phyloP scores from a whole-genome alignment of 495 filamentous ascomycete species.

The Hyaloscypha finlandica region DNA sequence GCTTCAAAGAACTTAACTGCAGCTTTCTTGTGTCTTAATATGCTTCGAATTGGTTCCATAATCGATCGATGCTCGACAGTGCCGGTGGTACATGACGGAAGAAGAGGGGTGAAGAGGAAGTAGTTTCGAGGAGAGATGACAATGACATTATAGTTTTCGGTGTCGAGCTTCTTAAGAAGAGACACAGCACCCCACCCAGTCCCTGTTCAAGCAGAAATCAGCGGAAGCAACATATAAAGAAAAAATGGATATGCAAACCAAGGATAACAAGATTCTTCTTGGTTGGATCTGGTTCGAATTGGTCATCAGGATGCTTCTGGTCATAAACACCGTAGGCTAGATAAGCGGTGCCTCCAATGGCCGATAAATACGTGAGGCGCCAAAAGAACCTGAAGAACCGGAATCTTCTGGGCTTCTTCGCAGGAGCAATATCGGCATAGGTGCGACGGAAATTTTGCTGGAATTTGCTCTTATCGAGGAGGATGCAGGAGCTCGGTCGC shows the following conservation, averaged over 20 bases:
- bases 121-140: conserved; percentile 97
- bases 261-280: conserved; percentile 99
- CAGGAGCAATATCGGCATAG: conserved; percentile 33
- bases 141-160: conserved; percentile 97
- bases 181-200: conserved; percentile 97
- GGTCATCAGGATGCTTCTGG: conserved; percentile 78
- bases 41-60: conserved; percentile 97
- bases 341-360: conserved; percentile 65
- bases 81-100: conserved; percentile 96
- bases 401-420: conserved; percentile 36
- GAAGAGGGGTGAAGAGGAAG: conserved; percentile 98
- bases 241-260: conserved; percentile 56
- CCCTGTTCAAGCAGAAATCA: conserved; percentile 49
- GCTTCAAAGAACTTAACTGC: conserved; percentile 97
- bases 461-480: conserved; percentile 23
- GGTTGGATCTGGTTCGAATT: conserved; percentile 73
- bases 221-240: conserved; percentile 3
- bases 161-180: conserved; percentile 96
- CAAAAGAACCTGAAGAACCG: conserved; percentile 67
- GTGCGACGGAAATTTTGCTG: conserved; percentile 28
- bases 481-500: conserved; percentile 22
- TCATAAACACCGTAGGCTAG: conserved; percentile 80
- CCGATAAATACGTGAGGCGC: conserved; percentile 72
- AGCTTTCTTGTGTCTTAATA: conserved; percentile 88
- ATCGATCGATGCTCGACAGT: conserved; percentile 98